Conservation (phyloP, 129 eudicot species). For the Helianthus tuberosus region DNA sequence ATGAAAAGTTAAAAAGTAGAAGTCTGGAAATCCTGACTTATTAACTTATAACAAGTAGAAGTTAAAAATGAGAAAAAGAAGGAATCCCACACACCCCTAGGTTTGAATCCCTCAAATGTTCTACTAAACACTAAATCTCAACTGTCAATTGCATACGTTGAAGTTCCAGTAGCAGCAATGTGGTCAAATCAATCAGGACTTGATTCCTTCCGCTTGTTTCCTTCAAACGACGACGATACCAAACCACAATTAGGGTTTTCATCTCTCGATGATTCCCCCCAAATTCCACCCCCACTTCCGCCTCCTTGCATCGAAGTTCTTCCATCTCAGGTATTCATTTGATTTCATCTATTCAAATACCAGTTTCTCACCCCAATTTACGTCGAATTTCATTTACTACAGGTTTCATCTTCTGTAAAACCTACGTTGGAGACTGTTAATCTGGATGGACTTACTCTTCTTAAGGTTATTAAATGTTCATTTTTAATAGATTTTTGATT, state of each 20-base stretch:
- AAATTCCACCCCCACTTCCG: slow-evolving; percentile 57
- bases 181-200: slow-evolving; percentile 35
- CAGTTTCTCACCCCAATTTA: background rate
- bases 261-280: slow-evolving; percentile 52
- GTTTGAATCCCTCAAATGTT: background rate
- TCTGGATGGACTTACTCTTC: slow-evolving; percentile 70
- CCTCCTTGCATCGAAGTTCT: slow-evolving; percentile 88
- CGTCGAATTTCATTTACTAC: background rate
- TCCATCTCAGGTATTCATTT: slow-evolving; percentile 54
- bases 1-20: no score
- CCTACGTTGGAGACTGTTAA: slow-evolving; percentile 10
- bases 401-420: slow-evolving; percentile 11
- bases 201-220: slow-evolving; percentile 57
- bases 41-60: no score
- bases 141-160: background rate
- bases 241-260: slow-evolving; percentile 55
- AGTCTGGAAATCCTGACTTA: no score
- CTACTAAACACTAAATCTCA: background rate
- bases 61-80: no score
- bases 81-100: no score
- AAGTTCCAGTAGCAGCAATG: slow-evolving; percentile 28
- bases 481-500: background rate
- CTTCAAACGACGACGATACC: slow-evolving; percentile 51
- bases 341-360: no score
- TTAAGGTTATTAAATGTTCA: slow-evolving; percentile 55